Conservation (phyloP, 106 monocot genomes). For the Allium cepa region DNA sequence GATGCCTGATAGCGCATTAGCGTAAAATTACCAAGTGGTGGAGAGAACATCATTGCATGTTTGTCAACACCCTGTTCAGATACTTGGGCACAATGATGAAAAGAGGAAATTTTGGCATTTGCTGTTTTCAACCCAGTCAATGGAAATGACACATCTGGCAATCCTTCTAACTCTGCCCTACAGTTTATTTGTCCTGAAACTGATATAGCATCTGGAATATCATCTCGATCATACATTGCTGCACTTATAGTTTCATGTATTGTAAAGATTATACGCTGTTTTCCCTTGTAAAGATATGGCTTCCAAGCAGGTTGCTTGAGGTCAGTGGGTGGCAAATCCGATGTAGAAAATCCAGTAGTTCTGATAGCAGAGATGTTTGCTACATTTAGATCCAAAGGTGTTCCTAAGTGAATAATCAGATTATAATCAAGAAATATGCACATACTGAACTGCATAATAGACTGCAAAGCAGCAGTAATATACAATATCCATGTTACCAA, state of each 20-base stretch:
- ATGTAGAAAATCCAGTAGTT: constrained; percentile 66
- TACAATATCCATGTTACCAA: no score
- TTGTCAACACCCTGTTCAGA: constrained; percentile 77
- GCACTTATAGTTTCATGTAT: constrained; percentile 69
- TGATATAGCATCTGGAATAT: constrained; percentile 71
- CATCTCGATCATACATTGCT: constrained; percentile 91
- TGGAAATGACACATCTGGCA: constrained; percentile 82
- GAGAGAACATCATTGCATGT: constrained; percentile 75
- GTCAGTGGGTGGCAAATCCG: constrained; percentile 56
- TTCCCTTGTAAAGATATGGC: constrained; percentile 89
- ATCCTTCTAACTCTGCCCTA: constrained; percentile 92
- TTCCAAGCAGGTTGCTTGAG: constrained; percentile 96
- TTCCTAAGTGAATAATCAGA: constrained; percentile 41
- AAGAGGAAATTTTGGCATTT: constrained; percentile 61
- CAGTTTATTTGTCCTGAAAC: constrained; percentile 93
- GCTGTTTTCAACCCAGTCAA: constrained; percentile 44
- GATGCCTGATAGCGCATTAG: constrained; percentile 74
- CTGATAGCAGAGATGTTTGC: constrained; percentile 65
- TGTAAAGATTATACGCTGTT: constrained; percentile 71
- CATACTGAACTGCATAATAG: background rate
- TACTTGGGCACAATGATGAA: constrained; percentile 87
- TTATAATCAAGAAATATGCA: constrained; percentile 6
- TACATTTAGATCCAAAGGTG: constrained; percentile 76
- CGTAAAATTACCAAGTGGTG: constrained; percentile 83
- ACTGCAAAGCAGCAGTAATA: no score